Base-by-base conservation (phyloP, 768 basidiomycete genomes). In the Mycena vulgaris region DNA sequence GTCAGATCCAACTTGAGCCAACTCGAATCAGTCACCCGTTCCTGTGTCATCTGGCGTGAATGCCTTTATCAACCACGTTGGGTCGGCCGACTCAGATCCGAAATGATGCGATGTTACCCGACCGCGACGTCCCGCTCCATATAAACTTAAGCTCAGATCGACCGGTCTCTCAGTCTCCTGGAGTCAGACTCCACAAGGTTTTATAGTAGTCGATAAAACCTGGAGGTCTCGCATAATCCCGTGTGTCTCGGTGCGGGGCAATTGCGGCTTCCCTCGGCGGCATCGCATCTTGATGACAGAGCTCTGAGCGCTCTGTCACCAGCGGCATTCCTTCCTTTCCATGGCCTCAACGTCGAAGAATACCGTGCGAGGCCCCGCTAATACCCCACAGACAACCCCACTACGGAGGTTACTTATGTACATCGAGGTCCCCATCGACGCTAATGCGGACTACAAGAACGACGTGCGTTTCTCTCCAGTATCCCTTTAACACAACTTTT, bases 371-470 rank as follows among this genome's bases (percentile, higher is more conserved):
- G 57, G 39, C 57, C 57, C 57, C 14, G 28, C 57, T 59, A 11
- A 59, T 25, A 59, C 40, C 42, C 42, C 57, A 59, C 57, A 59
- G 57, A 45, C 57, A 58, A 58, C 66, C 55, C 40, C 51, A 13
- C 42, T 67, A 45, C 33, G 28, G 47, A 47, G 65, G 28, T 60
- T 71, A 52, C 42, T 71, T 21, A 58, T 61, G 37, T 66, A 59
- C 53, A 67, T 71, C 58, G 69, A 71, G 52, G 69, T 71, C 47
- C 65, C 69, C 37, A 71, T 71, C 53, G 69, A 71, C 53, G 65
- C 65, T 57, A 52, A 71, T 57, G 23, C 47, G 66, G 35, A 72
- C 67, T 66, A 71, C 52, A 52, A 60, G 60, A 71, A 71, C 53
- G 70, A 71, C 35, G 70, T 71, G 55, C 37, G 47, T 45, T 58